Percentiles rank a stretch among this genome's conserved stretches.
Conservation (phyloP, 306 rosid genomes). For the Herpetospermum pedunculosum region DNA sequence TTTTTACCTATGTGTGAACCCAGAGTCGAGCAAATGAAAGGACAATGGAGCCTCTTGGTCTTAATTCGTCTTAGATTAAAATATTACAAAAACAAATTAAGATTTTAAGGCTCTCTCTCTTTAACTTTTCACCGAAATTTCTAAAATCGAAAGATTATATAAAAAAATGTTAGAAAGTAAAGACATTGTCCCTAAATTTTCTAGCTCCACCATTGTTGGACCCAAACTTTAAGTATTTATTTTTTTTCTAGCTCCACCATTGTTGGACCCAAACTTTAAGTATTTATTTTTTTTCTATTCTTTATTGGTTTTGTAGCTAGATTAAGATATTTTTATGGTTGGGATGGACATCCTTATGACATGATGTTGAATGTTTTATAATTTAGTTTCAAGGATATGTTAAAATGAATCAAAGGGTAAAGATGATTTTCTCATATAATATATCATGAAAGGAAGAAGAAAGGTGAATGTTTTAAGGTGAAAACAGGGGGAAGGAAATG, state of each 20-base stretch:
- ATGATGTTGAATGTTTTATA: not conserved
- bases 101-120: not conserved
- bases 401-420: not conserved
- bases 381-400: not conserved
- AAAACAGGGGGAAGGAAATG: constrained; percentile 61
- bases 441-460: not conserved
- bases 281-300: not conserved
- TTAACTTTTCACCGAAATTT: not conserved
- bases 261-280: not conserved
- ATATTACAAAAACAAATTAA: not conserved
- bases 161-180: not conserved
- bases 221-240: not conserved
- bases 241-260: too few relatives aligned
- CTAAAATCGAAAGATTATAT: not conserved
- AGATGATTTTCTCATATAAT: not conserved
- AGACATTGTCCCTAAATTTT: not conserved
- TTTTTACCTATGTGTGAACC: not conserved
- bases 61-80: not conserved
- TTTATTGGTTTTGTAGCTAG: not conserved
- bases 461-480: not conserved
- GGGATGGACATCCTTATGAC: not conserved
- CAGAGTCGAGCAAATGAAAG: not conserved
- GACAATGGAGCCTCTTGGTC: not conserved
- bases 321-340: not conserved
- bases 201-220: not conserved